Conservation (phyloP, 2,329 filamentous ascomycete genomes). For the Neopestalotiopsis rosae region DNA sequence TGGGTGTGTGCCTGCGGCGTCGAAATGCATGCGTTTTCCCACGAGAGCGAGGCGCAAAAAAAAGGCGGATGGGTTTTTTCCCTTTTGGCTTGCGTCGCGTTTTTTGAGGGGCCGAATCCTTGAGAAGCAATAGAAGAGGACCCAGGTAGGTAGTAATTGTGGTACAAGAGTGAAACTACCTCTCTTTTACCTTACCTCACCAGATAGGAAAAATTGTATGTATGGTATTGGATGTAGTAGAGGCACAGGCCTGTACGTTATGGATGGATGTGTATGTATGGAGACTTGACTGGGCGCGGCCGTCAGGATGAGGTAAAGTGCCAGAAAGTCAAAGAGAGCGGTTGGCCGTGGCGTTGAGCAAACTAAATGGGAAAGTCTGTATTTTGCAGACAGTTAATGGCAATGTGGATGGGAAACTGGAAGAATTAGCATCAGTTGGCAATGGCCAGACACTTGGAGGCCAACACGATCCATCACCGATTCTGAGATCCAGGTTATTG, state of each 20-base stretch:
- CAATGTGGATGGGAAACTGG: slow-evolving; percentile 38
- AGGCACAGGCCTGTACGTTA: too few relatives aligned
- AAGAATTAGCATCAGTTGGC: slow-evolving; percentile 22
- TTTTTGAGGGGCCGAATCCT: background rate
- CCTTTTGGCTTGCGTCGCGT: background rate
- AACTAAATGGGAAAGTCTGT: slow-evolving; percentile 30
- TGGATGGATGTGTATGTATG: slow-evolving; percentile 12
- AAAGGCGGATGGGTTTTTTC: background rate
- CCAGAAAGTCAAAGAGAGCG: background rate
- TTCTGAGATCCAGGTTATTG: slow-evolving; percentile 22
- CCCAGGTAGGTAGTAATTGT: background rate
- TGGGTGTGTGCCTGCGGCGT: background rate
- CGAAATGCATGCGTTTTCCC: background rate
- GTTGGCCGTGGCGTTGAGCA: slow-evolving; percentile 32
- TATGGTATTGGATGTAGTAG: slow-evolving; percentile 6
- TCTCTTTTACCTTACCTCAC: background rate
- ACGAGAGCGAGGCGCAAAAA: background rate
- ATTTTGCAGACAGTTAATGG: slow-evolving; percentile 35
- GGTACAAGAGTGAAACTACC: background rate
- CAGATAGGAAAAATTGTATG: slow-evolving; percentile 3
- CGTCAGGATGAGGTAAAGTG: slow-evolving; percentile 22
- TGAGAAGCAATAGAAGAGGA: background rate
- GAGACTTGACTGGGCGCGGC: slow-evolving; percentile 17
- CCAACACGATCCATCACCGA: slow-evolving; percentile 17
- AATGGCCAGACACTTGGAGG: slow-evolving; percentile 2